phyloP scores from a whole-genome alignment of 768 basidiomycete species.

The Pulveroboletus frians region DNA sequence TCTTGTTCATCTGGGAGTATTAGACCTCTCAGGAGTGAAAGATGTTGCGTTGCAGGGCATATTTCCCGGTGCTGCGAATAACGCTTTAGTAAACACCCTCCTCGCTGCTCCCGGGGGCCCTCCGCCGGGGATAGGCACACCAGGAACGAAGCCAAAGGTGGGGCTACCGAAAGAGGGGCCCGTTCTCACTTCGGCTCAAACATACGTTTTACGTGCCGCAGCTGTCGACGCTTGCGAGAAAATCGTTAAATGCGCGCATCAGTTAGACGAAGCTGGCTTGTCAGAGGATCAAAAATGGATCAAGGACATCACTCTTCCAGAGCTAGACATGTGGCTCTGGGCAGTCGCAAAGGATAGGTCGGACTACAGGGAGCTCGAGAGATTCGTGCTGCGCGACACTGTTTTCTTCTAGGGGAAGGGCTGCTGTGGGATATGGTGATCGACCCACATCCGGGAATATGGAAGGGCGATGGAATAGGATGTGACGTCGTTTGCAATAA shows the following conservation, averaged over 20 bases:
- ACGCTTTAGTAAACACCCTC: slow-evolving; percentile 36
- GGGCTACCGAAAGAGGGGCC: slow-evolving; percentile 44
- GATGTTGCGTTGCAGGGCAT: slow-evolving; percentile 39
- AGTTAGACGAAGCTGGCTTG: slow-evolving; percentile 18
- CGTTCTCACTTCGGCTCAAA: slow-evolving; percentile 51
- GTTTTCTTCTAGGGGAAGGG: slow-evolving; percentile 51
- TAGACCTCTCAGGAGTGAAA: slow-evolving; percentile 52
- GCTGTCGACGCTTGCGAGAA: slow-evolving; percentile 75
- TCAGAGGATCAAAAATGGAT: slow-evolving; percentile 43
- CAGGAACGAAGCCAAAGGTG: slow-evolving; percentile 15
- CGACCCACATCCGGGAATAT: neutral
- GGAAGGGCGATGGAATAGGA: slow-evolving; percentile 1
- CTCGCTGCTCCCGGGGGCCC: slow-evolving; percentile 31
- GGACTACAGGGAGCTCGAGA: slow-evolving; percentile 61
- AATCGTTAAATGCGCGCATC: slow-evolving; percentile 52
- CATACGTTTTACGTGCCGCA: slow-evolving; percentile 71
- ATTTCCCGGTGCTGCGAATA: slow-evolving; percentile 45
- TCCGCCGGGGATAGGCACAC: neutral
- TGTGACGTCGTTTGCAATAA: slow-evolving; percentile 1
- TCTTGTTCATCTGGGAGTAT: slow-evolving; percentile 67
- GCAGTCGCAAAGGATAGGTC: slow-evolving; percentile 70
- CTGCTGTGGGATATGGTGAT: neutral
- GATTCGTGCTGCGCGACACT: slow-evolving; percentile 65
- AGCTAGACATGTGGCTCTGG: slow-evolving; percentile 80
- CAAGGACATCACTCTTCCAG: slow-evolving; percentile 50